Base-by-base conservation (phyloP, 106 monocot genomes). In the Phalaenopsis equestris region DNA sequence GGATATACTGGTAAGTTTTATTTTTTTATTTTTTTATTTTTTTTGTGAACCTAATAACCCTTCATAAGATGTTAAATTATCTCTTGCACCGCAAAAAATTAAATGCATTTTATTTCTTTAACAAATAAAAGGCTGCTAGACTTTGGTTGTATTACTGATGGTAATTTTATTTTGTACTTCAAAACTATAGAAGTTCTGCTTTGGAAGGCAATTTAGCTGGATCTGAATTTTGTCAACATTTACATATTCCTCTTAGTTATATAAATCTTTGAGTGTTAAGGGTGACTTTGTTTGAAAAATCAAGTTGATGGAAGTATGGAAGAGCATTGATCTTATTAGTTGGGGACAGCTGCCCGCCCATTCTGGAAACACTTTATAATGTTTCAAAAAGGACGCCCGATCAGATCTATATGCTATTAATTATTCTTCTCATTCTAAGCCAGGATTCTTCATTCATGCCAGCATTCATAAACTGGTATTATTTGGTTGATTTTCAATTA, bases 301-400 rank as follows among this genome's bases (percentile, higher is more conserved):
- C 64, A 21, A 64, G 64, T 64, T 23, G 64, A 64, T 24, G 64
- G 64, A 64, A 64, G 24, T 64, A 64, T 64, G 12, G 39, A 12
- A 36, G 38, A 70, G 38, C 38, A 39, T 38, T 70, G n/a, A 17
- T 74, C 74, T 43, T 45, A 74, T 79, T 61, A 55, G 16, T 41
- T 41, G 16, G 74, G 15, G 37, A 83, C 88, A 98, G 98, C 81
- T 98, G 77, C 86, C 11, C 94, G 89, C 98, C 98, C 30, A 91
- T 98, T 72, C 79, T 98, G 75, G 94, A 98, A 83, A 98, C 89
- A 56, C 94, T 98, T 77, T 98, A 98, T 78, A 94, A 98, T 87
- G 92, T 92, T 84, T 88, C 92, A 76, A 89, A 73, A 30, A 30
- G 0, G 30, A 30, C 30, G 30, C 30, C 30, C 30, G 30, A 30